Conservation (phyloP, 345 rosid genomes). For the Viola odorata region DNA sequence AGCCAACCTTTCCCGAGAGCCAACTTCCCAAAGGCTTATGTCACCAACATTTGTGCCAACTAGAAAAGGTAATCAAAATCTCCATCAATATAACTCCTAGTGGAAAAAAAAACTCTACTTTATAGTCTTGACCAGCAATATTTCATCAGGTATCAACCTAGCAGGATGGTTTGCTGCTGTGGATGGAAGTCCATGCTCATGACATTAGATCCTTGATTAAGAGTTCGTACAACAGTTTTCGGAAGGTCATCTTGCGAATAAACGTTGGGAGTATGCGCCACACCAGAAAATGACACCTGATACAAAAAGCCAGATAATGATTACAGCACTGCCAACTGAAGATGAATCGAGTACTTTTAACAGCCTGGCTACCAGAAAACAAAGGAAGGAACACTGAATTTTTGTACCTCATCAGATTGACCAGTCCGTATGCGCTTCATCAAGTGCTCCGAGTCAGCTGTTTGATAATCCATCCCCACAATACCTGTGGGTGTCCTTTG, state of each 20-base stretch:
- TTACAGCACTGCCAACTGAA: constrained; percentile 4
- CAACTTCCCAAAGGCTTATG: constrained; percentile 42
- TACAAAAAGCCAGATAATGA: background rate
- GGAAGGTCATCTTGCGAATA: constrained; percentile 49
- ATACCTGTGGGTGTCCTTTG: constrained; percentile 55
- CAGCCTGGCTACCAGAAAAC: background rate
- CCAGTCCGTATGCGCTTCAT: constrained; percentile 65
- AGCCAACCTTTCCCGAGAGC: constrained; percentile 34
- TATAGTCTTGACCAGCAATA: background rate
- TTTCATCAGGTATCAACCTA: constrained; percentile 25
- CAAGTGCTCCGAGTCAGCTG: constrained; percentile 68
- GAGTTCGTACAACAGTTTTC: constrained; percentile 24
- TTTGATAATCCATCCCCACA: constrained; percentile 58
- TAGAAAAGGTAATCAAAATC: constrained; percentile 13
- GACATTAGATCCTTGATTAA: constrained; percentile 44
- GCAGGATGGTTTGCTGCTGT: constrained; percentile 36
- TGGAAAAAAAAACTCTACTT: background rate
- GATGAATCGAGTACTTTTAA: background rate
- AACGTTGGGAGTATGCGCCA: constrained; percentile 41
- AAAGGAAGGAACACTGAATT: background rate
- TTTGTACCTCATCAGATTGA: constrained; percentile 57
- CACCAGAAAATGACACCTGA: constrained; percentile 43
- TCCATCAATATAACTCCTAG: background rate
- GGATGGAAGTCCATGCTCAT: constrained; percentile 58
- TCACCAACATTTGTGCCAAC: constrained; percentile 50